phyloP scores from a whole-genome alignment of 805 yeast species.

The Pichia scutulata region DNA sequence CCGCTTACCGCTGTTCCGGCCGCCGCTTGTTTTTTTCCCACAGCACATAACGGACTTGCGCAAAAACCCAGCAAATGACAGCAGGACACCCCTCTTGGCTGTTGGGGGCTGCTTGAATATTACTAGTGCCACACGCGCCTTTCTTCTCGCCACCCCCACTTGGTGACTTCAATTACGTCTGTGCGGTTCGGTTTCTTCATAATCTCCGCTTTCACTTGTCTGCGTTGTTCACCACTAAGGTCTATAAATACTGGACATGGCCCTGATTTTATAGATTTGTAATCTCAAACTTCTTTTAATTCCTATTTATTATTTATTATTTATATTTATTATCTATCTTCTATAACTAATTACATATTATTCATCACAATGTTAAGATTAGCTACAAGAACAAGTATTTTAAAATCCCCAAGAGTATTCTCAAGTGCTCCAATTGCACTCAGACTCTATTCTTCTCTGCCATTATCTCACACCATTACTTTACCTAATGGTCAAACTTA shows the following conservation, averaged over 20 bases:
- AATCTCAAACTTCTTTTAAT: not conserved
- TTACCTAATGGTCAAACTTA: constrained; percentile 29
- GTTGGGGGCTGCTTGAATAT: not conserved
- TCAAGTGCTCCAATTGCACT: not conserved
- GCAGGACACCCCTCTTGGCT: not conserved
- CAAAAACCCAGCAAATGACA: not conserved
- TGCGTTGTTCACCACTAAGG: not conserved
- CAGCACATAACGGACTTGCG: not conserved
- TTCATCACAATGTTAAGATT: constrained; percentile 6
- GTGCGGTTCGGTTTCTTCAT: not conserved
- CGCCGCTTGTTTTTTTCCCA: too few species aligned
- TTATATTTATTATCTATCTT: too few species aligned
- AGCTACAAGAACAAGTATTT: constrained; percentile 1
- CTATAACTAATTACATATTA: too few species aligned
- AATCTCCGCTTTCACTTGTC: not conserved
- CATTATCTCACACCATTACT: constrained; percentile 24
- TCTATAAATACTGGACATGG: not conserved
- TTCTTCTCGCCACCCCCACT: not conserved
- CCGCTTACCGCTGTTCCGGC: too few species aligned
- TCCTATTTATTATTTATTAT: not conserved
- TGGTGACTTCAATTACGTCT: not conserved
- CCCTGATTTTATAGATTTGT: not conserved
- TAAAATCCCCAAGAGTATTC: not conserved
- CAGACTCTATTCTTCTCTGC: constrained; percentile 15
- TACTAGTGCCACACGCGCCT: not conserved